phyloP scores from a whole-genome alignment of 257 asterid species.

The Nicotiana otophora region DNA sequence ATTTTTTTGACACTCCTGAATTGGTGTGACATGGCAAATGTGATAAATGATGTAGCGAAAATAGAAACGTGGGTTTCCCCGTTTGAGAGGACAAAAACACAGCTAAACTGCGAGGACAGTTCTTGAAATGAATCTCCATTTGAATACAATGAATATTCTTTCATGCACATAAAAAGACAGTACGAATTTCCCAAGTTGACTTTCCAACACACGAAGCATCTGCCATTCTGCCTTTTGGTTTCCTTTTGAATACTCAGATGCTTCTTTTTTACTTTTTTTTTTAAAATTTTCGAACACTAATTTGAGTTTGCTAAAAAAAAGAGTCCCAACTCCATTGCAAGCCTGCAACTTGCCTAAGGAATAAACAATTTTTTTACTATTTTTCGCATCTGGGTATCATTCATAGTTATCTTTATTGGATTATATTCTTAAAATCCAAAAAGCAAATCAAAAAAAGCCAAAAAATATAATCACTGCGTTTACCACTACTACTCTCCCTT shows the following conservation, averaged over 20 bases:
- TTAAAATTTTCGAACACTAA: background rate
- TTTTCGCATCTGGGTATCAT: background rate
- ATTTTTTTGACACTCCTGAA: no score
- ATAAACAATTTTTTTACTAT: background rate
- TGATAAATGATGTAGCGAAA: background rate
- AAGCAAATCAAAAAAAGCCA: background rate
- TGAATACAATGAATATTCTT: background rate
- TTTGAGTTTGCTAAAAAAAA: background rate
- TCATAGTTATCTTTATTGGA: background rate
- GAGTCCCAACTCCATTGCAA: background rate
- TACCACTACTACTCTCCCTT: background rate
- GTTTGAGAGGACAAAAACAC: background rate
- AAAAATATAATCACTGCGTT: background rate
- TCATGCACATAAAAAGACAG: background rate
- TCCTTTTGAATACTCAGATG: background rate
- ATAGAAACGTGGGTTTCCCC: background rate
- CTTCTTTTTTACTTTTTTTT: no score
- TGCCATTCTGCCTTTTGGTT: background rate
- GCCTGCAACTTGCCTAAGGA: background rate
- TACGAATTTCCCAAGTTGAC: background rate
- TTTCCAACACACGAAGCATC: background rate
- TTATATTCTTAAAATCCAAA: background rate
- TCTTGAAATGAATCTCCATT: background rate
- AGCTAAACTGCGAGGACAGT: background rate
- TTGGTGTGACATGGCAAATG: no score